Evolutionary conservation across 495 filamentous ascomycete genomes (phyloP), one percentile per base, ranked within the genome.

Genomic region (Penicillium diatomitis): DNA sequence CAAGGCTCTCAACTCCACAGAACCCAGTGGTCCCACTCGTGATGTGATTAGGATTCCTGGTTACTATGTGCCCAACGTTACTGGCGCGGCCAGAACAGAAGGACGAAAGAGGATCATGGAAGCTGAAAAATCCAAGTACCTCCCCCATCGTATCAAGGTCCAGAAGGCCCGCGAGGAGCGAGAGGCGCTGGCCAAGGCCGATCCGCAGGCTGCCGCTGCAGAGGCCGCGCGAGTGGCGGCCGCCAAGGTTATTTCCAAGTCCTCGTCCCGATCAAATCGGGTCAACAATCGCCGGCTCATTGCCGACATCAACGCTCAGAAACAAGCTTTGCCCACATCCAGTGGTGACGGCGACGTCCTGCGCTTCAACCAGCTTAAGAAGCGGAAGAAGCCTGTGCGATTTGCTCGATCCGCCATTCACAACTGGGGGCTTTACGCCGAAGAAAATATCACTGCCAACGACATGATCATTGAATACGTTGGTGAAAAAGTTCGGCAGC

Each of bases 401-500:
- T 99, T 99, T 63, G 92, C 90, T 44, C 83, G 92, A 5, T 97
- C 94, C 28, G 94, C 92, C 41, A 99, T 99, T 56, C 92, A 99
- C 66, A 96, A 96, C 60, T 99, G 92, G 92, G 92, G 92, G 31
- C 69, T 99, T 36, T 99, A 97, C 58, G 90, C 92, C 5, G 90
- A 96, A 74, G 91, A 97, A 67, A 91, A 95, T 57, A 99, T 99
- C 50, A 76, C 88, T 31, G 89, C 88, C 55, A 95, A 96, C 63
- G 92, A 99, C 65, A 96, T 99, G 90, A 99, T 99, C 60, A 99
- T 99, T 61, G 92, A 99, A 69, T 99, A 99, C 63, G 92, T 99
- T 11, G 92, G 92, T 47, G 94, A 99, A 67, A 94, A 92, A 60
- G 88, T 99, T 8, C 82, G 92, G 42, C 92, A 97, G 66, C 87